Percentiles rank a stretch among this genome's conserved stretches.
Conservation (phyloP, 257 asterid genomes). For the Solanum commersonii region DNA sequence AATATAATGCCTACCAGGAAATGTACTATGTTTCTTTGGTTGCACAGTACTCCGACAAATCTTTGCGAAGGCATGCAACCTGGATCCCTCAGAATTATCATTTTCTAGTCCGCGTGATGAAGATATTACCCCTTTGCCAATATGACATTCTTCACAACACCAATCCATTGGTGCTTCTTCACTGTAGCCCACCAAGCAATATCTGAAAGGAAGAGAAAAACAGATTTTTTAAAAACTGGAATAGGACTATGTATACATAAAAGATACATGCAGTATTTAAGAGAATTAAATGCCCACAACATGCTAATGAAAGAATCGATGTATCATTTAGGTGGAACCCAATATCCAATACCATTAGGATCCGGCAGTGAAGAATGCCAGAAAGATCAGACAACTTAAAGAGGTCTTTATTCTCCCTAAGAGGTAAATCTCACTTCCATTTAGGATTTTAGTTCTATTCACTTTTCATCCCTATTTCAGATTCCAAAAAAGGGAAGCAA, state of each 20-base stretch:
- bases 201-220: slow-evolving; percentile 24
- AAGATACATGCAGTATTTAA: background rate
- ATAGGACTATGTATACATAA: background rate
- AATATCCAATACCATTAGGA: background rate
- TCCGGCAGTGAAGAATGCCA: background rate
- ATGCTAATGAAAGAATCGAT: background rate
- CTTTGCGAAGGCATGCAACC: background rate
- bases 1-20: slow-evolving; percentile 1
- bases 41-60: background rate
- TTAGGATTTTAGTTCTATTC: background rate
- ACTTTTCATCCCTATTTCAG: background rate
- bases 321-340: background rate
- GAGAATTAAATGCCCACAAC: background rate
- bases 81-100: background rate
- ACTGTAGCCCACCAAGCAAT: slow-evolving; percentile 30
- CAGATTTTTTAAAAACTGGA: background rate
- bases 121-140: background rate
- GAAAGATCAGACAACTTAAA: background rate
- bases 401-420: background rate
- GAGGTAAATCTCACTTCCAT: background rate
- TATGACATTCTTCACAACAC: slow-evolving; percentile 41
- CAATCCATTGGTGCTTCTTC: slow-evolving; percentile 17
- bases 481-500: background rate
- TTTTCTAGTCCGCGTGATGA: slow-evolving; percentile 6
- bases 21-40: background rate